phyloP scores from a whole-genome alignment of 352 stramenopile species.

The Phytopythium cucurbitacearum region DNA sequence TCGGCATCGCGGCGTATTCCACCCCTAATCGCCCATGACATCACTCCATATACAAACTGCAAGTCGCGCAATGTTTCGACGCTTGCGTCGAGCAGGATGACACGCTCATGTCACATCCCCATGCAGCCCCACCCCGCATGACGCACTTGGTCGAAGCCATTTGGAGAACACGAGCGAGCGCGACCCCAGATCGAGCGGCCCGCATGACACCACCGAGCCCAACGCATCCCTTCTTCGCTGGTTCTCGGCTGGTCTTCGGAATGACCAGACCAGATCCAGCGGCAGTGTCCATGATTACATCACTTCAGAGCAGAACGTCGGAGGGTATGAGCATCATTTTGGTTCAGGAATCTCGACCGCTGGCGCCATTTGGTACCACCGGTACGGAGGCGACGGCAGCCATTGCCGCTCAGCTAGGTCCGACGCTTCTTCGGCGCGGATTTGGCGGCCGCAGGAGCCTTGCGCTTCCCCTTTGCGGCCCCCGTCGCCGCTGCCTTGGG shows the following conservation, averaged over 20 bases:
- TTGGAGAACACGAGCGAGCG: too few relatives aligned
- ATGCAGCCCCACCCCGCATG: not conserved
- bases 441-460: constrained; percentile 33
- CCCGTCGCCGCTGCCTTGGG: constrained; percentile 9
- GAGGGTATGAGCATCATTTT: too few relatives aligned
- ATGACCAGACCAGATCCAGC: too few relatives aligned
- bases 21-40: not conserved
- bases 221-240: too few relatives aligned
- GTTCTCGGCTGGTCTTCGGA: too few relatives aligned
- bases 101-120: constrained; percentile 9
- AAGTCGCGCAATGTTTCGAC: not conserved
- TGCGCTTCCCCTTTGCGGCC: constrained; percentile 35
- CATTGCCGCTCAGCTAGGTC: constrained; percentile 4
- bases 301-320: too few relatives aligned
- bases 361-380: too few relatives aligned
- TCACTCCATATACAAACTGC: not conserved
- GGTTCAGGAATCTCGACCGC: too few relatives aligned
- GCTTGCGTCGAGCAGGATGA: constrained; percentile 9
- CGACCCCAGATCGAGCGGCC: too few relatives aligned
- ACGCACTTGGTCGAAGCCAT: constrained; percentile 3
- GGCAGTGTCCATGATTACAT: too few relatives aligned
- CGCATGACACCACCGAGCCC: too few relatives aligned
- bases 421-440: constrained; percentile 54
- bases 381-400: too few relatives aligned
- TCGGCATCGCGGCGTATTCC: not conserved